A percentile compares a stretch with the other conserved stretches of the same genome.
Evolutionary conservation across 768 basidiomycete species (phyloP).

Genomic region (Flagelloscypha sp.): DNA sequence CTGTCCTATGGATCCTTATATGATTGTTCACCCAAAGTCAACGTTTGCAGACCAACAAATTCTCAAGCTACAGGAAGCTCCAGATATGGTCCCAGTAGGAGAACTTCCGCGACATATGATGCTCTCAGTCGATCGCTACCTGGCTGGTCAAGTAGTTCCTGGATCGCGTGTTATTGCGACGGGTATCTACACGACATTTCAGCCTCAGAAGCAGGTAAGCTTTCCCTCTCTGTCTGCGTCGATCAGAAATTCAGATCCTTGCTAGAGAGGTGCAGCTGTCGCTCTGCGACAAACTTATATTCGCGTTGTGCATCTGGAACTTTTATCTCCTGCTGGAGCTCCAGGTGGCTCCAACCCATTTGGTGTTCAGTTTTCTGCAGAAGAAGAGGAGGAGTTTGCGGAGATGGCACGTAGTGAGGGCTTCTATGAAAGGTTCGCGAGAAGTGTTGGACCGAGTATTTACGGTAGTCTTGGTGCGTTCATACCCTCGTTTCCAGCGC

Average conservation of each 20-base stretch:
- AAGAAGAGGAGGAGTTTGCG: slow-evolving; percentile 95
- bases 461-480: slow-evolving; percentile 82
- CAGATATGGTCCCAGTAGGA: slow-evolving; percentile 99
- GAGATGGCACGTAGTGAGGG: slow-evolving; percentile 83
- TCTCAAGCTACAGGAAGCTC: slow-evolving; percentile 95
- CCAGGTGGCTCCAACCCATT: slow-evolving; percentile 74
- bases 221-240: background rate
- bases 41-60: slow-evolving; percentile 93
- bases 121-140: slow-evolving; percentile 81
- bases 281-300: slow-evolving; percentile 93
- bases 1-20: slow-evolving; percentile 92
- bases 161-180: slow-evolving; percentile 94
- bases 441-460: slow-evolving; percentile 94
- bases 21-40: slow-evolving; percentile 91
- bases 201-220: slow-evolving; percentile 75
- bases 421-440: slow-evolving; percentile 90
- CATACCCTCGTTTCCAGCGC: background rate
- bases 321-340: slow-evolving; percentile 69
- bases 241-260: background rate
- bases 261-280: slow-evolving; percentile 69
- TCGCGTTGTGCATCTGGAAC: slow-evolving; percentile 84
- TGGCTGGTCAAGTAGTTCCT: slow-evolving; percentile 90
- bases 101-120: slow-evolving; percentile 95
- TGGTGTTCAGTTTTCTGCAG: slow-evolving; percentile 81
- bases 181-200: slow-evolving; percentile 95